These are phyloP conservation scores for Debaryomyces hansenii DNA, from an alignment of 805 yeast species.

Conservation along the genomic window DNA sequence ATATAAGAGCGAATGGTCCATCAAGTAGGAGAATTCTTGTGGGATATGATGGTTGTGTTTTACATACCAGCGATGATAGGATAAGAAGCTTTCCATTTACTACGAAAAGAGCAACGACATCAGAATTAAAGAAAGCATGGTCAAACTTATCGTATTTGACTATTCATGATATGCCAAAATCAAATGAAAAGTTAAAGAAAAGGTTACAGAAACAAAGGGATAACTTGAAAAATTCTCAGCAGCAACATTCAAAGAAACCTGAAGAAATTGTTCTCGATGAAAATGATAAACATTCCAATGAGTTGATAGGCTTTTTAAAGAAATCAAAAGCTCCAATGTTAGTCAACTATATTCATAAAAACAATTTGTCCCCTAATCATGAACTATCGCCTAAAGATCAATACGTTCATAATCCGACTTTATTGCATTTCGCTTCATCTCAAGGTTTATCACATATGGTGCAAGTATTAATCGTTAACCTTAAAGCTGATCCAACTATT, in stretches of 20 bases:
- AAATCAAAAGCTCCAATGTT: slow-evolving; percentile 78
- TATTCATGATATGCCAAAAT: slow-evolving; percentile 55
- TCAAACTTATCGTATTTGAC: slow-evolving; percentile 63
- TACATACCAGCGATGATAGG: slow-evolving; percentile 56
- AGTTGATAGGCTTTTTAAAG: slow-evolving; percentile 59
- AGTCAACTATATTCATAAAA: slow-evolving; percentile 57
- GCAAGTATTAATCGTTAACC: slow-evolving; percentile 54
- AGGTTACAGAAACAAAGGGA: slow-evolving; percentile 22
- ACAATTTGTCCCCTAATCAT: slow-evolving; percentile 55
- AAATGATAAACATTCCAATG: slow-evolving; percentile 53
- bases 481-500: slow-evolving; percentile 71
- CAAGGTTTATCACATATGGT: slow-evolving; percentile 69
- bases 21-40: slow-evolving; percentile 62
- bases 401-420: slow-evolving; percentile 62
- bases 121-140: slow-evolving; percentile 86
- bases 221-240: slow-evolving; percentile 11
- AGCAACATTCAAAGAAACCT: slow-evolving; percentile 5
- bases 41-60: slow-evolving; percentile 62
- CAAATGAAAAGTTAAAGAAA: slow-evolving; percentile 29
- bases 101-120: slow-evolving; percentile 80
- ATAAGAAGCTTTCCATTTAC: slow-evolving; percentile 81
- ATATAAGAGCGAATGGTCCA: slow-evolving; percentile 77
- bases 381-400: slow-evolving; percentile 53
- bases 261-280: slow-evolving; percentile 3
- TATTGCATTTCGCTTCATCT: slow-evolving; percentile 76